A percentile compares a stretch with the other conserved stretches of the same genome.
These are phyloP conservation scores for Astraeus odoratus DNA, from an alignment of 768 basidiomycete genomes.

Conservation along the genomic window DNA sequence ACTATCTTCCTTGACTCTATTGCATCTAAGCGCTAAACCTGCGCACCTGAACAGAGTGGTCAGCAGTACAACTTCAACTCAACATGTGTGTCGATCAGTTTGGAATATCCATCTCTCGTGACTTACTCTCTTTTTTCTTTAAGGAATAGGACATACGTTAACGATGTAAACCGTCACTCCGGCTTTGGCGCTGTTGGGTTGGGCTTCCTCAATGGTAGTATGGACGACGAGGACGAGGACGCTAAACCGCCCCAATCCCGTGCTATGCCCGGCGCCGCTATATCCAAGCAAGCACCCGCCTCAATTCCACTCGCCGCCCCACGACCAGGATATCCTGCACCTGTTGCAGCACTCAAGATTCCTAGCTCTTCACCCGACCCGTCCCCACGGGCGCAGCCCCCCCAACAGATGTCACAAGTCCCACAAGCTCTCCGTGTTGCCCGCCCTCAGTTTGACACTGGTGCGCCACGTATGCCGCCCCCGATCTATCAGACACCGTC, in stretches of 20 bases:
- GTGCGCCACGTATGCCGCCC: conserved; percentile 21
- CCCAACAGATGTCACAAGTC: conserved; percentile 27
- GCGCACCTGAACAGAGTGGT: too few relatives aligned
- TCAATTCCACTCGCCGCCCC: conserved; percentile 55
- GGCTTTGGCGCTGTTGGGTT: conserved; percentile 48
- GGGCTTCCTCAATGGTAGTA: conserved; percentile 38
- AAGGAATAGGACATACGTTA: conserved; percentile 52
- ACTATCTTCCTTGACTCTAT: too few relatives aligned
- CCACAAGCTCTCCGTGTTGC: conserved; percentile 18
- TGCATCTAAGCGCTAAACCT: too few relatives aligned
- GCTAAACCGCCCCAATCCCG: conserved; percentile 3
- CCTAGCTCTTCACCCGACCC: conserved; percentile 30
- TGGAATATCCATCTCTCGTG: too few relatives aligned
- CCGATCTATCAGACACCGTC: conserved; percentile 27
- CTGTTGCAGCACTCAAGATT: conserved; percentile 58
- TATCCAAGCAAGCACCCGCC: conserved; percentile 22
- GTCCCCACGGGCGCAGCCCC: conserved; percentile 10
- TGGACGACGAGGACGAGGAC: conserved; percentile 36
- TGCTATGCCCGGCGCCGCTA: too few relatives aligned
- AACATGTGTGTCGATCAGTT: too few relatives aligned
- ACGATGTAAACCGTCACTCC: conserved; percentile 38
- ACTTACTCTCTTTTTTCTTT: too few relatives aligned
- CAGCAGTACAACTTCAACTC: conserved; percentile 43
- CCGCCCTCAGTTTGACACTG: conserved; percentile 14
- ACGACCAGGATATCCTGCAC: conserved; percentile 67